A percentile compares a stretch with the other conserved stretches of the same genome.
These are phyloP conservation scores for Pulveroboletus sp. DNA, from an alignment of 768 basidiomycete genomes.

Conservation along the genomic window DNA sequence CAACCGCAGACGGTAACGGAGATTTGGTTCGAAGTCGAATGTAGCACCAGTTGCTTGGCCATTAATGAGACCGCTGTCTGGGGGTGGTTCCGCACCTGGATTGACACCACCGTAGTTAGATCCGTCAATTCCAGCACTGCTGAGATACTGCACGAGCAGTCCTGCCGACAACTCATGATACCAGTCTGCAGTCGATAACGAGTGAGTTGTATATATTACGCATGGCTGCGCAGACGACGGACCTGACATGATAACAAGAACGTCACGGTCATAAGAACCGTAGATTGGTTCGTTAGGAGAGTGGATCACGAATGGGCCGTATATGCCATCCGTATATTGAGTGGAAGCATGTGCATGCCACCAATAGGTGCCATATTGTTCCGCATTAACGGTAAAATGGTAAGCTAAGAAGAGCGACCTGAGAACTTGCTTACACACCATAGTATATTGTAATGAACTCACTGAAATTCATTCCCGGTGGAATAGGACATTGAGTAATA, in stretches of 20 bases:
- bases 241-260: constrained; percentile 36
- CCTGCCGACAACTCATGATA: constrained; percentile 31
- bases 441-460: constrained; percentile 3
- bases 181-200: constrained; percentile 25
- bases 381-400: constrained; percentile 39
- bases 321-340: constrained; percentile 49
- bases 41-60: constrained; percentile 24
- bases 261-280: constrained; percentile 38
- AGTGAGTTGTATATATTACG: not conserved
- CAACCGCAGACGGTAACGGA: constrained; percentile 45
- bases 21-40: constrained; percentile 34
- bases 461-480: constrained; percentile 44
- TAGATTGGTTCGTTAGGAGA: constrained; percentile 33
- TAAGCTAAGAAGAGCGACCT: constrained; percentile 20
- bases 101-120: constrained; percentile 31
- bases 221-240: constrained; percentile 9
- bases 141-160: constrained; percentile 30
- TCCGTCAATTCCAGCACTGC: constrained; percentile 22
- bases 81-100: constrained; percentile 35
- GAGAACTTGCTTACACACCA: not conserved
- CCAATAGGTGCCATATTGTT: constrained; percentile 47
- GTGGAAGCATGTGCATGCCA: constrained; percentile 42
- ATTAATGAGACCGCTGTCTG: constrained; percentile 37
- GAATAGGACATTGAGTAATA: constrained; percentile 53
- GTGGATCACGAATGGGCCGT: constrained; percentile 48